Conservation (phyloP, 1,284 basidiomycete species). For the Fomitiporia mediterranea region DNA sequence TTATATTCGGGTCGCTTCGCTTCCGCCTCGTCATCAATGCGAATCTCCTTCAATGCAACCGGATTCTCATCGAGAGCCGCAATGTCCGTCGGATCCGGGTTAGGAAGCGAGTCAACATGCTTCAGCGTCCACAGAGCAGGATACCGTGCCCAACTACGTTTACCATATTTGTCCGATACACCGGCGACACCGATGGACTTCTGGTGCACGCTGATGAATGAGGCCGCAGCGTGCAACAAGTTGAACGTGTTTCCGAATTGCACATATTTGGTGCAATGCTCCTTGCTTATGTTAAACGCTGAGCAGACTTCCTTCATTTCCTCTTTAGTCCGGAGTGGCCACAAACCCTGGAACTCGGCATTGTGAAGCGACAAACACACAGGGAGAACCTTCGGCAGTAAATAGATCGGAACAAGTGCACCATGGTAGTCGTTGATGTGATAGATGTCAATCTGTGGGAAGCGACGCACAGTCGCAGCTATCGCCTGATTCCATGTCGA, state of each 20-base stretch:
- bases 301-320: conserved; percentile 97
- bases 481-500: conserved; percentile 97
- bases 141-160: conserved; percentile 92
- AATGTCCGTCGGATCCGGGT: conserved; percentile 91
- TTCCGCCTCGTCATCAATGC: conserved; percentile 79
- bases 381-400: conserved; percentile 85
- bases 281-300: conserved; percentile 93
- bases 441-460: conserved; percentile 84
- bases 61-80: conserved; percentile 83
- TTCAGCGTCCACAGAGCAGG: conserved; percentile 92
- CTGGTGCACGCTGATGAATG: conserved; percentile 87
- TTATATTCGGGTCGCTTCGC: conserved; percentile 84
- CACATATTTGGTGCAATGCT: conserved; percentile 91
- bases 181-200: conserved; percentile 90
- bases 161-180: conserved; percentile 94
- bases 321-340: conserved; percentile 92
- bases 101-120: conserved; percentile 90
- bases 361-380: conserved; percentile 92
- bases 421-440: conserved; percentile 92
- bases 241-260: conserved; percentile 98
- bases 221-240: conserved; percentile 85
- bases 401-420: conserved; percentile 83
- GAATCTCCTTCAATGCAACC: conserved; percentile 63
- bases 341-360: conserved; percentile 93
- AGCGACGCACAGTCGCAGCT: conserved; percentile 79